Percentiles rank a stretch among this genome's conserved stretches.
These are phyloP conservation scores for Trichoderma reesei DNA, from an alignment of 495 filamentous ascomycete genomes.

Conservation along the genomic window DNA sequence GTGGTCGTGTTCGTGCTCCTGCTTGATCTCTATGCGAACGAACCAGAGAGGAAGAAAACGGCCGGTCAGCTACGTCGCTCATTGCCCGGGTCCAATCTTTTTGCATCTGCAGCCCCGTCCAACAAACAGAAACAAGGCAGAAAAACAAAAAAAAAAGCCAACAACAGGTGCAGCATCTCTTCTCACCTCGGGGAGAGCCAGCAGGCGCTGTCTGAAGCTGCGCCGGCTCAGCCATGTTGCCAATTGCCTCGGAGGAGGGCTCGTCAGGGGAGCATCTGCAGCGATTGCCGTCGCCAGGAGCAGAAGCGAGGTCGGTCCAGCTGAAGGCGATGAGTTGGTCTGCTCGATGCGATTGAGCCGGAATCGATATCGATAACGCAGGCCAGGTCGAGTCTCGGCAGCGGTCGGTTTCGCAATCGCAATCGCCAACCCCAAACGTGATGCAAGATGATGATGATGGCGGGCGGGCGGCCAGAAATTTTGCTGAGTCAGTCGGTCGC, in stretches of 20 bases:
- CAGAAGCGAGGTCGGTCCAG: background rate
- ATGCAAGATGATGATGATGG: too few relatives aligned
- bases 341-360: background rate
- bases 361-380: background rate
- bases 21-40: slow-evolving; percentile 1
- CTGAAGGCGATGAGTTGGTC: background rate
- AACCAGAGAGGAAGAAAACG: background rate
- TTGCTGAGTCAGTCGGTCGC: slow-evolving; percentile 6
- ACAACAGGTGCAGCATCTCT: background rate
- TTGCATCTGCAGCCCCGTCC: background rate
- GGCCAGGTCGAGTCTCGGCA: background rate
- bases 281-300: background rate
- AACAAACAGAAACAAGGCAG: too few relatives aligned
- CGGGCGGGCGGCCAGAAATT: slow-evolving; percentile 8
- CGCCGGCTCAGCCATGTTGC: slow-evolving; percentile 10
- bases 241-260: slow-evolving; percentile 10
- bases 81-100: too few relatives aligned
- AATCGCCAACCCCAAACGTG: background rate
- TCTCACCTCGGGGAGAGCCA: slow-evolving; percentile 3
- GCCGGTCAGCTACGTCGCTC: background rate
- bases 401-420: background rate
- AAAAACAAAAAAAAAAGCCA: background rate
- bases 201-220: slow-evolving; percentile 4
- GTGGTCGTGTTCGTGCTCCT: slow-evolving; percentile 2
- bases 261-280: slow-evolving; percentile 9